Conservation (phyloP, 2,329 filamentous ascomycete species). For the Neonectria coccinea region DNA sequence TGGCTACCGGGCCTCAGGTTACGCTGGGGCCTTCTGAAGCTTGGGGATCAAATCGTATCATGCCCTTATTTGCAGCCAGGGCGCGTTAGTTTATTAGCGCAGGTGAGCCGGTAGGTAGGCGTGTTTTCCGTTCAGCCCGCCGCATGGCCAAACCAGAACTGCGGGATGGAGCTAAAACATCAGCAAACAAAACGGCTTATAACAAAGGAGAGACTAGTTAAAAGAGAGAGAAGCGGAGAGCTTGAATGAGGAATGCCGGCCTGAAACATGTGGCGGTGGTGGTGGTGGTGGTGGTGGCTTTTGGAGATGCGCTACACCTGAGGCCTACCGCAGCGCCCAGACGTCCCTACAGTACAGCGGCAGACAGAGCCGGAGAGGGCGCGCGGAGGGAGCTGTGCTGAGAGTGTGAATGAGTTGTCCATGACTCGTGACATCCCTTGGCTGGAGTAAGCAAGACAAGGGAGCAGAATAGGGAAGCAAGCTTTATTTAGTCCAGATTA, state of each 20-base stretch:
- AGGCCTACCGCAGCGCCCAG: conserved; percentile 10
- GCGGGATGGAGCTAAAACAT: conserved; percentile 18
- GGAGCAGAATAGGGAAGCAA: no score
- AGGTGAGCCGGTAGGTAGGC: conserved; percentile 2
- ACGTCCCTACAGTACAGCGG: not conserved
- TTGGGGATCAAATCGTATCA: not conserved
- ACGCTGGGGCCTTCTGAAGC: not conserved
- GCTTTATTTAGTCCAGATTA: not conserved
- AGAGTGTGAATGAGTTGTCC: not conserved
- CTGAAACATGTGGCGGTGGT: conserved; percentile 10
- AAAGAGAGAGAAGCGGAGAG: not conserved
- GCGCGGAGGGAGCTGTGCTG: not conserved
- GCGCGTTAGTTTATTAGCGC: conserved; percentile 7
- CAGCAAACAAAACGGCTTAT: not conserved
- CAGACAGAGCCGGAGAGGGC: no score
- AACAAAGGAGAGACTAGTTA: not conserved
- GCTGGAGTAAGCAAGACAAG: not conserved
- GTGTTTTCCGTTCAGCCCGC: not conserved
- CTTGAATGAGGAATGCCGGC: not conserved
- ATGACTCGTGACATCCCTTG: conserved; percentile 1
- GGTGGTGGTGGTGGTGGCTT: conserved; percentile 7
- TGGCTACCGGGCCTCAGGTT: not conserved
- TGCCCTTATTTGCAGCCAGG: not conserved
- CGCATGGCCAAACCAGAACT: conserved; percentile 1
- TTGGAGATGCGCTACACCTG: conserved; percentile 14